These are phyloP conservation scores for Ophiosphaerella herpotricha DNA, from an alignment of 2,329 filamentous ascomycete genomes.

Conservation along the genomic window DNA sequence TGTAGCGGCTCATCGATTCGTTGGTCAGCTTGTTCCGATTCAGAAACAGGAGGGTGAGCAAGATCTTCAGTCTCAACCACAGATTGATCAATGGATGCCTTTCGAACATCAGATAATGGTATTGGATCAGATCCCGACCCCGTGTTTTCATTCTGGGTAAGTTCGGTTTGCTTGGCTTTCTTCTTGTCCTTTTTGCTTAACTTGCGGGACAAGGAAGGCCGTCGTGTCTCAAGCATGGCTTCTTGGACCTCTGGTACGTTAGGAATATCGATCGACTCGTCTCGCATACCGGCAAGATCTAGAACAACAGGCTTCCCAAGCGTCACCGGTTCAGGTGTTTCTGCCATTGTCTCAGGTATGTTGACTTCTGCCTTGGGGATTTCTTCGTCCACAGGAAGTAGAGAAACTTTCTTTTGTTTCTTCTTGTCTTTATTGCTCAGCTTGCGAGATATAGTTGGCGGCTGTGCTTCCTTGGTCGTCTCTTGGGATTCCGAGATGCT, in stretches of 20 bases:
- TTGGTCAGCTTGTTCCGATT: neutral
- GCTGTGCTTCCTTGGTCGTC: conserved; percentile 1
- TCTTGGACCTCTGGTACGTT: neutral
- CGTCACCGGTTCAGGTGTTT: neutral
- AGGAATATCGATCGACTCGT: neutral
- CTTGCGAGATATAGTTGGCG: neutral
- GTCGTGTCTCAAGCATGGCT: neutral
- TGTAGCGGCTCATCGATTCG: neutral
- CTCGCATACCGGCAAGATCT: neutral
- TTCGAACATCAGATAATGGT: neutral
- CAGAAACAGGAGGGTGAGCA: neutral
- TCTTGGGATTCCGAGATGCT: neutral
- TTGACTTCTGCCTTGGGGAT: neutral
- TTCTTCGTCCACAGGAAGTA: neutral
- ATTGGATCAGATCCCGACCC: neutral
- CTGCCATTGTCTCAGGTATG: neutral
- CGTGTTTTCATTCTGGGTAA: conserved; percentile 10
- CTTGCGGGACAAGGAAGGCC: conserved; percentile 11
- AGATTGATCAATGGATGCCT: too few species aligned
- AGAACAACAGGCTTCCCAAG: neutral
- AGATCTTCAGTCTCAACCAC: too few species aligned
- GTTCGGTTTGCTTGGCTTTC: conserved; percentile 20
- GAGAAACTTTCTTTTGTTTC: conserved; percentile 11
- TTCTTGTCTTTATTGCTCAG: conserved; percentile 22
- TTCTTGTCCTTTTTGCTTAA: conserved; percentile 38